phyloP scores from a whole-genome alignment of 139 green algal genomes.

The Chloropicon primus region DNA sequence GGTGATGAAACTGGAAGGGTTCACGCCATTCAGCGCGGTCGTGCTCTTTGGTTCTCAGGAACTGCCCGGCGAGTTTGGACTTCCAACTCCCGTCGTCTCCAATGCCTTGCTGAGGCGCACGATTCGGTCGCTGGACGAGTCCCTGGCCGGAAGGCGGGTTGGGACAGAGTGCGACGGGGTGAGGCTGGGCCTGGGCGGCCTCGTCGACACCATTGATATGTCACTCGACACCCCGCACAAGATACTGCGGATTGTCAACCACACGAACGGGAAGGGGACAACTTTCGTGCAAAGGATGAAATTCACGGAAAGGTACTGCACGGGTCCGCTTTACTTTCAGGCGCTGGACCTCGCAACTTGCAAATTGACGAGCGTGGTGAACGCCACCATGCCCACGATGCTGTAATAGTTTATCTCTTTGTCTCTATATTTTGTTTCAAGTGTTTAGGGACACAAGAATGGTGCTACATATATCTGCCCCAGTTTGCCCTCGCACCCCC shows the following conservation, averaged over 20 bases:
- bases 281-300: not conserved
- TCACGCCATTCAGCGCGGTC: not conserved
- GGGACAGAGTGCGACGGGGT: not conserved
- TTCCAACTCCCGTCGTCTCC: not conserved
- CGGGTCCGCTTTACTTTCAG: not conserved
- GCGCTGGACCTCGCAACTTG: not conserved
- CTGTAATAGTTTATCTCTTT: too few relatives aligned
- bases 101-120: not conserved
- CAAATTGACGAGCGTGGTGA: not conserved
- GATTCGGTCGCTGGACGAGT: not conserved
- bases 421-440: too few relatives aligned
- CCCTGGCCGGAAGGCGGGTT: not conserved
- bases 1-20: not conserved
- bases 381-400: not conserved
- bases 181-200: not conserved
- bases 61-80: not conserved
- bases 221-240: not conserved
- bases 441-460: too few relatives aligned
- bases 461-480: too few relatives aligned
- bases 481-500: too few relatives aligned
- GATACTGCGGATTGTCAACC: not conserved
- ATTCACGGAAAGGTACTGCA: not conserved
- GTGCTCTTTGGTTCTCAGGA: not conserved
- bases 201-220: not conserved
- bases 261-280: not conserved